Base-by-base conservation (phyloP, 768 basidiomycete species). In the Amanita brunnescens region DNA sequence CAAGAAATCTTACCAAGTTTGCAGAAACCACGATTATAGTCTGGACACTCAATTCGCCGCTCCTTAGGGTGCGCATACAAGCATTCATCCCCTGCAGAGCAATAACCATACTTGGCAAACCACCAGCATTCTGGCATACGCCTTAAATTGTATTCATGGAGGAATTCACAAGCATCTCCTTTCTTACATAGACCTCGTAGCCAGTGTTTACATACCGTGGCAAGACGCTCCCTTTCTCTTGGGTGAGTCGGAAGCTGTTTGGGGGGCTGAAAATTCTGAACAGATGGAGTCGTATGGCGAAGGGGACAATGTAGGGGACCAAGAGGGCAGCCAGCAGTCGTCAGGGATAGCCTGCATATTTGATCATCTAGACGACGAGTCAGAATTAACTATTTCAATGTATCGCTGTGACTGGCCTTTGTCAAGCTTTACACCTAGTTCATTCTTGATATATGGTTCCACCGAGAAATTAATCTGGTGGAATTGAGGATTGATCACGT, bases 101-200 rank as follows among this genome's bases (percentile, higher is more conserved):
- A 98, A 67, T 93, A 98, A 13, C 96, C 96, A 61, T 92, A 94
- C 67, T 95, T 96, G 47, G 91, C 91, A 66, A 84, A 97, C 93
- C 93, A 98, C 86, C 92, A 96, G 62, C 96, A 98, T 65, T 97
- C 91, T 5, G 96, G 96, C 94, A 98, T 98, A 54, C 91, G 85
- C 53, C 96, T 73, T 46, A 99, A 77, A 65, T 98, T 96, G 73
- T 97, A 99, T 71, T 98, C 96, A 69, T 99, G 96, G 63, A 98
- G 77, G 67, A 98, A 99, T 70, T 98, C 96, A 71, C 96, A 99
- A 21, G 87, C 85, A 63, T 94, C 89, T 48, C 93, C 95, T 67
- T 98, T 98, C 72, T 98, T 98, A 70, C 96, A 98, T 14, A 99
- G 76, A 12, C 96, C 96, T 51, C 96, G 81, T 38, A 99, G 80